Evolutionary conservation across 2,329 filamentous ascomycete species (phyloP).

Genomic region (Apiospora pterosperma): DNA sequence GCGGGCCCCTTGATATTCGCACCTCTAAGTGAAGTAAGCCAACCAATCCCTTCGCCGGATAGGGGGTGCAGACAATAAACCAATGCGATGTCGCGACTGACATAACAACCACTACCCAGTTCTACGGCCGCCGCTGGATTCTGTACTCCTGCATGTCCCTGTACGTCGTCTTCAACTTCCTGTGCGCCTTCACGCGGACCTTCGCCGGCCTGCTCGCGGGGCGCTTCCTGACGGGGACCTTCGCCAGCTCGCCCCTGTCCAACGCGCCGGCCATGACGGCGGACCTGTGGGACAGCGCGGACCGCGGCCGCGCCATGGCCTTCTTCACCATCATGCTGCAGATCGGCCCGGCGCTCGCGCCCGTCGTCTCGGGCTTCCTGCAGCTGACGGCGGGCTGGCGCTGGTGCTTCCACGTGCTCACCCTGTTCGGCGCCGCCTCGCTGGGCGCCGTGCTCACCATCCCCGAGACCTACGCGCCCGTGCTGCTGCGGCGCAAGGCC

Average conservation of each 20-base stretch:
- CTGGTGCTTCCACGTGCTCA: constrained; percentile 48
- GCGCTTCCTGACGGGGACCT: constrained; percentile 52
- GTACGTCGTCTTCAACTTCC: constrained; percentile 49
- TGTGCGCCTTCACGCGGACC: constrained; percentile 53
- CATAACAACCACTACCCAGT: constrained; percentile 18
- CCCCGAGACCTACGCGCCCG: constrained; percentile 53
- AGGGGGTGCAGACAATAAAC: background rate
- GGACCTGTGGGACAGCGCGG: constrained; percentile 49
- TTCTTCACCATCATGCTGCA: constrained; percentile 51
- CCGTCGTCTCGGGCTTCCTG: constrained; percentile 49
- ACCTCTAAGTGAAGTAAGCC: constrained; percentile 43
- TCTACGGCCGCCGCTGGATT: constrained; percentile 52
- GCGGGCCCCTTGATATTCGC: constrained; percentile 50
- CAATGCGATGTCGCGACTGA: background rate
- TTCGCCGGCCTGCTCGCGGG: constrained; percentile 51
- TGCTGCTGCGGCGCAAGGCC: constrained; percentile 51
- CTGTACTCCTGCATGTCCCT: constrained; percentile 46
- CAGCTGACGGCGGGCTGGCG: constrained; percentile 52
- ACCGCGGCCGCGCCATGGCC: constrained; percentile 52
- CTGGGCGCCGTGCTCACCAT: constrained; percentile 50
- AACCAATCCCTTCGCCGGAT: background rate
- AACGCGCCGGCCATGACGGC: constrained; percentile 50
- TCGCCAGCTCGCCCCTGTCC: constrained; percentile 30
- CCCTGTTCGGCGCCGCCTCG: constrained; percentile 38
- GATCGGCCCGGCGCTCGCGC: constrained; percentile 34